Percentiles rank a stretch among this genome's conserved stretches.
These are phyloP conservation scores for Orbilia oligospora DNA, from an alignment of 2,329 filamentous ascomycete species.

Conservation along the genomic window DNA sequence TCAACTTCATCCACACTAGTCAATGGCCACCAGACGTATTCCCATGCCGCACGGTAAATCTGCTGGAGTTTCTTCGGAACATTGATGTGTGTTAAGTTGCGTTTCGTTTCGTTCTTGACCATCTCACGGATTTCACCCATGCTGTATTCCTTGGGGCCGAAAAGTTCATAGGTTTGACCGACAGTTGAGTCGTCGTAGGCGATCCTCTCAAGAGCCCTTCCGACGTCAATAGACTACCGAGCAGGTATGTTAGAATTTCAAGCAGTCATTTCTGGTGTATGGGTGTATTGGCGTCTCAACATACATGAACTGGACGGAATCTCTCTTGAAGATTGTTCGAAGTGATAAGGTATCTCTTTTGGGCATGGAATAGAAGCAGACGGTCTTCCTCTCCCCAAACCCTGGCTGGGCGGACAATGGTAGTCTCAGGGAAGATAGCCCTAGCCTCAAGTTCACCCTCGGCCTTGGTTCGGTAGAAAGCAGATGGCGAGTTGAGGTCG, in stretches of 20 bases:
- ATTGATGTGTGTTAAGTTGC: constrained; percentile 91
- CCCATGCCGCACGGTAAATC: constrained; percentile 80
- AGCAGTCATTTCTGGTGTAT: background rate
- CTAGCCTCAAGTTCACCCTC: constrained; percentile 84
- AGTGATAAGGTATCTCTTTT: constrained; percentile 84
- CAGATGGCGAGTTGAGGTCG: constrained; percentile 81
- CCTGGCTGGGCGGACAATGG: constrained; percentile 92
- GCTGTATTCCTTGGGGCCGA: constrained; percentile 92
- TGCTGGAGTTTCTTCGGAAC: constrained; percentile 85
- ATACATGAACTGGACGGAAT: constrained; percentile 90
- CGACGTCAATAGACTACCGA: constrained; percentile 86
- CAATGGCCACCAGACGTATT: constrained; percentile 89
- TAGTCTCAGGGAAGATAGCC: constrained; percentile 94
- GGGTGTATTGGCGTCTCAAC: constrained; percentile 61
- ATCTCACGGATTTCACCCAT: constrained; percentile 87
- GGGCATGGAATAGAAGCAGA: constrained; percentile 87
- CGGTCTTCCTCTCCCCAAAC: constrained; percentile 96
- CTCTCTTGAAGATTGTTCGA: constrained; percentile 94
- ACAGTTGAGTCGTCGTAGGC: constrained; percentile 91
- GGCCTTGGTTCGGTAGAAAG: constrained; percentile 93
- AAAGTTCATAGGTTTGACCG: constrained; percentile 92
- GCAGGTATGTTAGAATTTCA: constrained; percentile 41
- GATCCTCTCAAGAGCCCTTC: constrained; percentile 88
- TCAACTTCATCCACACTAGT: constrained; percentile 88
- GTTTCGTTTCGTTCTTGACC: constrained; percentile 92